Conservation (phyloP, 805 yeast species). For the Wickerhamiella siamensis region DNA sequence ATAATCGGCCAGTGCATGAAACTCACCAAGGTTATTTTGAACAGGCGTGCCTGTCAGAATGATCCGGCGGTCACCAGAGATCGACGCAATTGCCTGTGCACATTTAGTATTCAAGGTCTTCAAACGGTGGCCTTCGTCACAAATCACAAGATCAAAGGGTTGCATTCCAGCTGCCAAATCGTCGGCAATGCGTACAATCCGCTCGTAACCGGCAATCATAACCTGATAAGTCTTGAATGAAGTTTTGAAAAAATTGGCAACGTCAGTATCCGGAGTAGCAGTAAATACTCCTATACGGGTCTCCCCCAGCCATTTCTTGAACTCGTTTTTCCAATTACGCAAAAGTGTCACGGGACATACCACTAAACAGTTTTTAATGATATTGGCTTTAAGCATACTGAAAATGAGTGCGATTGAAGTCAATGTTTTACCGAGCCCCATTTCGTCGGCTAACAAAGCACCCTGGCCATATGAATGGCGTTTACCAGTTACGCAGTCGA, state of each 20-base stretch:
- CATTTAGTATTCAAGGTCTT: conserved; percentile 64
- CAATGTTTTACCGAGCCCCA: conserved; percentile 89
- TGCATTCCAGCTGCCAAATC: conserved; percentile 10
- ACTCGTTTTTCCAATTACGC: conserved; percentile 77
- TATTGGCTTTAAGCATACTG: conserved; percentile 46
- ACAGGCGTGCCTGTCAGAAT: conserved; percentile 83
- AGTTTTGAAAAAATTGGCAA: conserved; percentile 29
- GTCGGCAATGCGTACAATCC: conserved; percentile 35
- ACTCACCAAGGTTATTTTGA: conserved; percentile 81
- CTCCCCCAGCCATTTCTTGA: conserved; percentile 71
- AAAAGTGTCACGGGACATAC: conserved; percentile 88
- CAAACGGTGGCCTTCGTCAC: conserved; percentile 92
- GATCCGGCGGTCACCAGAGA: conserved; percentile 43
- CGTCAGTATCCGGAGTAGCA: conserved; percentile 38
- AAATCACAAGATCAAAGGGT: conserved; percentile 54
- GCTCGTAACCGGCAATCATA: conserved; percentile 78
- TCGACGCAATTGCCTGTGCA: conserved; percentile 41
- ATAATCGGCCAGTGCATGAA: conserved; percentile 66
- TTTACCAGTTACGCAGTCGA: conserved; percentile 68
- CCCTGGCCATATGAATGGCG: conserved; percentile 41
- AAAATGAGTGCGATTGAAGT: conserved; percentile 74
- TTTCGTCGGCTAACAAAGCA: conserved; percentile 84
- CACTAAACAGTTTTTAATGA: conserved; percentile 46
- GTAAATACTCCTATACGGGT: conserved; percentile 54
- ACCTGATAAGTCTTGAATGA: conserved; percentile 68